These are phyloP conservation scores for Trichothecium sympodiale DNA, from an alignment of 2,329 filamentous ascomycete genomes.

Conservation along the genomic window DNA sequence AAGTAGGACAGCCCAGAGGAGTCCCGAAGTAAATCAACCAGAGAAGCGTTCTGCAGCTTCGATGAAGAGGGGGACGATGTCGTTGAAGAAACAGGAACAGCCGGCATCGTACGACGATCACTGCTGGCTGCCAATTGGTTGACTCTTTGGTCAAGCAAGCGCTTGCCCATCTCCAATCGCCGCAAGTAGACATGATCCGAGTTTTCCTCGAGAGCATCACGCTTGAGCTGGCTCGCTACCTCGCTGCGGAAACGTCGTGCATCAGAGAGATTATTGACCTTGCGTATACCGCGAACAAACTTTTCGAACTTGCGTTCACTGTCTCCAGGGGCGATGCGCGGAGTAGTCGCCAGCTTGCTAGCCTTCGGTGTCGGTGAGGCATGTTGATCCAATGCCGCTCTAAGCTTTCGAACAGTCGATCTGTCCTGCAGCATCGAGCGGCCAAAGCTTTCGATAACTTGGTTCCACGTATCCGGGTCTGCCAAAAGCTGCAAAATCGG, in stretches of 20 bases:
- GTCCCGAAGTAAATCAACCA: constrained; percentile 81
- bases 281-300: constrained; percentile 80
- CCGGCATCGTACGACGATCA: constrained; percentile 26
- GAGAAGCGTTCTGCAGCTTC: constrained; percentile 60
- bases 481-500: constrained; percentile 71
- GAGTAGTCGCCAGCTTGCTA: constrained; percentile 57
- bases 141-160: constrained; percentile 81
- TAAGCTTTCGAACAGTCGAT: constrained; percentile 84
- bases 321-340: constrained; percentile 69
- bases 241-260: constrained; percentile 87
- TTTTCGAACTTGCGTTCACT: constrained; percentile 89
- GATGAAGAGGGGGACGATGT: constrained; percentile 33
- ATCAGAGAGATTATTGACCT: constrained; percentile 84
- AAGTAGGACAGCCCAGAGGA: constrained; percentile 91
- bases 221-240: constrained; percentile 81
- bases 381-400: constrained; percentile 88
- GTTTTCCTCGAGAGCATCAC: constrained; percentile 64
- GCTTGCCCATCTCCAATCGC: constrained; percentile 82
- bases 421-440: constrained; percentile 85
- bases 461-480: constrained; percentile 96
- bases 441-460: constrained; percentile 82
- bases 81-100: constrained; percentile 12
- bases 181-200: constrained; percentile 82
- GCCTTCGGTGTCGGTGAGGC: constrained; percentile 67
- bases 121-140: constrained; percentile 64